These are phyloP conservation scores for Apiospora kogelbergensis DNA, from an alignment of 2,329 filamentous ascomycete genomes.

Conservation along the genomic window DNA sequence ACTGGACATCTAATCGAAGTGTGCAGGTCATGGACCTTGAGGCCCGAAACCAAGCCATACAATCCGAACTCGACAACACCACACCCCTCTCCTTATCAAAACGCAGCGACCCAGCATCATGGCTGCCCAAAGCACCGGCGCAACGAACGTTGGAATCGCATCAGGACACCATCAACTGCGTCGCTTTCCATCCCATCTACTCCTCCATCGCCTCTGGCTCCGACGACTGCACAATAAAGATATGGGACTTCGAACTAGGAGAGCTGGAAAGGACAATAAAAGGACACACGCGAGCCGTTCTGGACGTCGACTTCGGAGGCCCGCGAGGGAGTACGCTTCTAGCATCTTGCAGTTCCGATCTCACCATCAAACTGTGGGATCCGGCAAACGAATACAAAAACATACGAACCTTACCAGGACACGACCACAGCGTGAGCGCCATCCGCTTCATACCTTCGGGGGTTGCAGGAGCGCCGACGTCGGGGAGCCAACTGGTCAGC, in stretches of 20 bases:
- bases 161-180: constrained; percentile 76
- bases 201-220: constrained; percentile 87
- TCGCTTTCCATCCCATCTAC: constrained; percentile 91
- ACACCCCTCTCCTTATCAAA: constrained; percentile 73
- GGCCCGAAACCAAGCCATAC: constrained; percentile 68
- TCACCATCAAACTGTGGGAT: constrained; percentile 96
- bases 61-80: constrained; percentile 80
- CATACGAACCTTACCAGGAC: constrained; percentile 84
- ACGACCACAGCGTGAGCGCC: constrained; percentile 88
- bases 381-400: constrained; percentile 93
- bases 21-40: constrained; percentile 89
- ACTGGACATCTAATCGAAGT: constrained; percentile 6
- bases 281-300: constrained; percentile 83
- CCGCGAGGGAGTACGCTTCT: constrained; percentile 77
- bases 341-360: constrained; percentile 81
- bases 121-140: constrained; percentile 82
- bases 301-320: constrained; percentile 89
- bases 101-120: constrained; percentile 79
- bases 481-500: constrained; percentile 81
- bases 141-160: constrained; percentile 84
- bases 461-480: constrained; percentile 73
- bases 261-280: constrained; percentile 90
- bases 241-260: constrained; percentile 95
- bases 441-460: constrained; percentile 87
- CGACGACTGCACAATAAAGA: constrained; percentile 91